Conservation (phyloP, 228 moss, liverwort and hornwort species). For the Sphagnum fallax region DNA sequence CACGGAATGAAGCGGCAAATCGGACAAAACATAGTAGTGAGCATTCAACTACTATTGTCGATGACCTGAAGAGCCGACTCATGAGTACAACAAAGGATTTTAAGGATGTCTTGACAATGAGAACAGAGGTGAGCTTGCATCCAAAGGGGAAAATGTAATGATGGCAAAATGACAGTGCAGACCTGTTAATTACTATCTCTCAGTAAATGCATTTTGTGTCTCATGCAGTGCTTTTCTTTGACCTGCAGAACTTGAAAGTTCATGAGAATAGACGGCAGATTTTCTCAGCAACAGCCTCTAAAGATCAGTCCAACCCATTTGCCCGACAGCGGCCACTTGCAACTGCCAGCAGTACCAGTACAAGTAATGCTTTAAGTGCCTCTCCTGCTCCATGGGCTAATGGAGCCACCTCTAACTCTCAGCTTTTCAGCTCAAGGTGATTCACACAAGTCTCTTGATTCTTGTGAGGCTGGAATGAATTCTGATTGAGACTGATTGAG, state of each 20-base stretch:
- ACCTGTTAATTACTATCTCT: neutral
- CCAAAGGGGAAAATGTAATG: neutral
- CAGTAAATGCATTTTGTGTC: neutral
- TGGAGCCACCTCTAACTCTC: conserved; percentile 52
- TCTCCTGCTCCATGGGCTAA: conserved; percentile 56
- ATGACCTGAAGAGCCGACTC: conserved; percentile 86
- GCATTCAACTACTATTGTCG: conserved; percentile 93
- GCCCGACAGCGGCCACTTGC: conserved; percentile 74
- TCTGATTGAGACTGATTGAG: too few relatives aligned
- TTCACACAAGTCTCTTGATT: neutral
- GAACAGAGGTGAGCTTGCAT: conserved; percentile 72
- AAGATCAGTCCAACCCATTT: conserved; percentile 59
- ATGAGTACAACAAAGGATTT: conserved; percentile 99
- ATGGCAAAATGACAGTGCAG: neutral
- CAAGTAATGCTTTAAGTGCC: conserved; percentile 34
- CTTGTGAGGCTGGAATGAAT: too few relatives aligned
- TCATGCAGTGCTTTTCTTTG: neutral
- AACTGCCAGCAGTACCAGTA: conserved; percentile 34
- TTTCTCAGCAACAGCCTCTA: conserved; percentile 62
- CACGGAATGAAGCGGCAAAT: conserved; percentile 69
- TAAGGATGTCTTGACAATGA: conserved; percentile 88
- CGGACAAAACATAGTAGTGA: conserved; percentile 87
- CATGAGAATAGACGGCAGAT: conserved; percentile 93
- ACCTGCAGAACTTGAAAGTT: conserved; percentile 78
- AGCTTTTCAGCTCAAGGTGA: conserved; percentile 89